A percentile compares a stretch with the other conserved stretches of the same genome.
These are phyloP conservation scores for Berberis thunbergii DNA, from an alignment of 164 flowering plant genomes.

Conservation along the genomic window DNA sequence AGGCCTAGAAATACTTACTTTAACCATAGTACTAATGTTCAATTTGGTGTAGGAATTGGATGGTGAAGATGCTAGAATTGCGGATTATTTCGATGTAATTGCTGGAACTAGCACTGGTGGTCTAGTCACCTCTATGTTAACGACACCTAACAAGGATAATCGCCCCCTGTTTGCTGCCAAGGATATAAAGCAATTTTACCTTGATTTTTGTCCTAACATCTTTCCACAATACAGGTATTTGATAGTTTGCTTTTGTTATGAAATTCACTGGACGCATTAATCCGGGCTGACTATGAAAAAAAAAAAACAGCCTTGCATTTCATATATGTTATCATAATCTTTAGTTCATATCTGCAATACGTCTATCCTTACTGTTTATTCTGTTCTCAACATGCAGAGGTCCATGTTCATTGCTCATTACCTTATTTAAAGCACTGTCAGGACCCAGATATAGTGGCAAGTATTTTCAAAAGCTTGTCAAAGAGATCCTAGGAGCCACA, in stretches of 20 bases:
- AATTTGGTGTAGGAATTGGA: conserved; percentile 20
- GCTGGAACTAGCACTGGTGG: conserved; percentile 37
- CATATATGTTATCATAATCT: too few relatives aligned
- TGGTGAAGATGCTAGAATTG: conserved; percentile 25
- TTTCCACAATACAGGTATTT: conserved; percentile 19
- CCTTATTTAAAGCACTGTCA: background rate
- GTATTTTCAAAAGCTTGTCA: conserved; percentile 20
- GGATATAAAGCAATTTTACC: conserved; percentile 23
- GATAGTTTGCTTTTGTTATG: too few relatives aligned
- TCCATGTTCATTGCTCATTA: background rate
- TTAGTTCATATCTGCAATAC: too few relatives aligned
- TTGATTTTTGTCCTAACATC: conserved; percentile 24
- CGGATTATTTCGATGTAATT: conserved; percentile 34
- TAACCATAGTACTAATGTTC: background rate
- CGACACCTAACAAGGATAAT: conserved; percentile 18
- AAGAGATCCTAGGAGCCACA: conserved; percentile 13
- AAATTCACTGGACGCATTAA: too few relatives aligned
- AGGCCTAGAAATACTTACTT: too few relatives aligned
- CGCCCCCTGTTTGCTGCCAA: conserved; percentile 27
- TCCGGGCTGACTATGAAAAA: too few relatives aligned
- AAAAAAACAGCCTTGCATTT: too few relatives aligned
- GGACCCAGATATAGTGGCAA: conserved; percentile 16
- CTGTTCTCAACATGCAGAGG: background rate
- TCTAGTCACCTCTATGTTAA: conserved; percentile 25
- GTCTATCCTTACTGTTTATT: background rate